Conservation (phyloP, 495 filamentous ascomycete genomes). For the Penicillium egyptiacum region DNA sequence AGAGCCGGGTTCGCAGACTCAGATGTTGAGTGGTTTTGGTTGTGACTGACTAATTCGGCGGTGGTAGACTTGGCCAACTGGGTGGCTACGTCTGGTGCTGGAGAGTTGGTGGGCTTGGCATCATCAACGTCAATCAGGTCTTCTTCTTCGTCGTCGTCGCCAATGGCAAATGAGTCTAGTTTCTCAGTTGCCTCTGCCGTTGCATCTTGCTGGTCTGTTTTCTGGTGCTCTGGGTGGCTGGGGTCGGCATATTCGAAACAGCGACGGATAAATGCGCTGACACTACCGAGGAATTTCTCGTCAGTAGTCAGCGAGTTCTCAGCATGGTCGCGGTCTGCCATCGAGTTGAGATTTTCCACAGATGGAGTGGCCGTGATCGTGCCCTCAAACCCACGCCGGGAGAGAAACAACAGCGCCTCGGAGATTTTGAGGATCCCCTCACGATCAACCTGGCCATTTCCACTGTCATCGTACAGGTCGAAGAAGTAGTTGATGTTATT, state of each 20-base stretch:
- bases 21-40: conserved; percentile 28
- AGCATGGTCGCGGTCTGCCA: conserved; percentile 25
- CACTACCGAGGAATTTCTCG: conserved; percentile 84
- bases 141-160: conserved; percentile 74
- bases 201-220: conserved; percentile 23
- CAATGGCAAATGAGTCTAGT: conserved; percentile 69
- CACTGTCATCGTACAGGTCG: conserved; percentile 90
- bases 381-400: conserved; percentile 78
- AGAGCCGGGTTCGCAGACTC: conserved; percentile 78
- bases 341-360: conserved; percentile 35
- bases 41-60: conserved; percentile 9
- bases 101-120: conserved; percentile 26
- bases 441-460: conserved; percentile 89
- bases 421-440: conserved; percentile 95
- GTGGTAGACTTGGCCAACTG: conserved; percentile 6
- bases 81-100: conserved; percentile 16
- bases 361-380: conserved; percentile 54
- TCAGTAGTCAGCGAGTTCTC: conserved; percentile 53
- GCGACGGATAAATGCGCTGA: conserved; percentile 90
- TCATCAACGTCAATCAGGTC: conserved; percentile 65
- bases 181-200: conserved; percentile 40
- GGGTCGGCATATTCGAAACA: conserved; percentile 99
- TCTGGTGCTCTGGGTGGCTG: conserved; percentile 66
- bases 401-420: conserved; percentile 90
- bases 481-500: conserved; percentile 97